Conservation (phyloP, 768 basidiomycete species). For the Leucocoprinus leucothites region DNA sequence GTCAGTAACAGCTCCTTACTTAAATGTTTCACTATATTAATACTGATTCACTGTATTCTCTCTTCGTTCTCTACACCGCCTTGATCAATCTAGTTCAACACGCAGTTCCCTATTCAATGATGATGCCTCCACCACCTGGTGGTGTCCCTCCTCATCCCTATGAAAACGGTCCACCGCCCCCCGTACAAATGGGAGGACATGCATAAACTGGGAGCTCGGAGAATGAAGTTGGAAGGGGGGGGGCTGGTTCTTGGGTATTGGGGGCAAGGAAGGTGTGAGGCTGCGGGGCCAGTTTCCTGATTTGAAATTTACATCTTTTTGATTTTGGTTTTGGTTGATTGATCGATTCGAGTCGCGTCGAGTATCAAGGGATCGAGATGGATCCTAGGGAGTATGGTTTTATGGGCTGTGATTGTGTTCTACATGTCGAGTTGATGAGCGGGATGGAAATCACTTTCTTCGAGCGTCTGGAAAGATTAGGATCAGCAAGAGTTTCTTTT, state of each 20-base stretch:
- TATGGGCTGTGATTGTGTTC: background rate
- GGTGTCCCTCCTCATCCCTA: constrained; percentile 71
- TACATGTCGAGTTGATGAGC: background rate
- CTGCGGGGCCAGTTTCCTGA: too few species aligned
- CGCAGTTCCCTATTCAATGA: constrained; percentile 86
- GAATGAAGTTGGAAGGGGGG: constrained; percentile 20
- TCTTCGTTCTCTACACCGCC: too few species aligned
- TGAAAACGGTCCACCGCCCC: constrained; percentile 65
- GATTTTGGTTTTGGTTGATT: background rate
- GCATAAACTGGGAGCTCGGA: constrained; percentile 28
- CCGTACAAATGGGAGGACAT: constrained; percentile 78
- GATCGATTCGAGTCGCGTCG: background rate
- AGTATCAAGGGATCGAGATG: background rate
- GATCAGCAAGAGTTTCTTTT: background rate
- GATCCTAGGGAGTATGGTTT: background rate
- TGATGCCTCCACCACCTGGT: constrained; percentile 71
- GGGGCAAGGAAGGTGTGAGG: background rate
- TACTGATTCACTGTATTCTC: constrained; percentile 1
- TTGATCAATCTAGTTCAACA: constrained; percentile 61
- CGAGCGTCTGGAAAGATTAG: too few species aligned
- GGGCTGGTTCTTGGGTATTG: background rate
- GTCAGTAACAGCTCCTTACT: constrained; percentile 42
- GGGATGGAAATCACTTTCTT: background rate
- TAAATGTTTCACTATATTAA: constrained; percentile 18
- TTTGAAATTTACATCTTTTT: too few species aligned